Evolutionary conservation across 306 rosid species (phyloP).

Genomic region (Ormosia semicastrata): DNA sequence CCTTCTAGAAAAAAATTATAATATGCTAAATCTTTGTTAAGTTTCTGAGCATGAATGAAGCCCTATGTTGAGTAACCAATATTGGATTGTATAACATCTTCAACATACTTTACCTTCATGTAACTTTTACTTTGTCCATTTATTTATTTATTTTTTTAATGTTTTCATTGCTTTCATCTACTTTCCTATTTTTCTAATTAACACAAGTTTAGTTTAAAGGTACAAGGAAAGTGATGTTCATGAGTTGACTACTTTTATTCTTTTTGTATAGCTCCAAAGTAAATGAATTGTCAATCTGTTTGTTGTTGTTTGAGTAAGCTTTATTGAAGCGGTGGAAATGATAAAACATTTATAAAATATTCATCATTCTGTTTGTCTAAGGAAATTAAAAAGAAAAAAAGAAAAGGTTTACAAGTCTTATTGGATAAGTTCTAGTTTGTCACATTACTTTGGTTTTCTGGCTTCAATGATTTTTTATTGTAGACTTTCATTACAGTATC

Average conservation of each 20-base stretch:
- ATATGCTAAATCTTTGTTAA: background rate
- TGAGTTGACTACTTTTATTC: background rate
- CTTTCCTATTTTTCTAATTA: background rate
- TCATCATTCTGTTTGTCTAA: background rate
- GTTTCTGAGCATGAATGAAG: background rate
- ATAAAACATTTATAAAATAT: background rate
- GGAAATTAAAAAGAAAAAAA: background rate
- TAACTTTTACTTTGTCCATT: background rate
- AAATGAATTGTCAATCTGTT: background rate
- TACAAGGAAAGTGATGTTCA: background rate
- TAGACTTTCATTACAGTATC: conserved; percentile 32
- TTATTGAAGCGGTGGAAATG: background rate
- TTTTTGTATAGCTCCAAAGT: background rate
- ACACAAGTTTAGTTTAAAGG: background rate
- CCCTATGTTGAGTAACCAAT: background rate
- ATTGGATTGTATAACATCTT: background rate
- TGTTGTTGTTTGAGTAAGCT: background rate
- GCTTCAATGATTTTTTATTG: conserved; percentile 21
- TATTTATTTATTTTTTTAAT: background rate
- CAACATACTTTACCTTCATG: background rate
- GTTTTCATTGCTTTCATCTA: background rate
- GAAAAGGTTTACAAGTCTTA: background rate
- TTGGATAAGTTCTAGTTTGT: background rate
- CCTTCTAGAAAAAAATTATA: background rate
- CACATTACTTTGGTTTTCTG: background rate